Evolutionary conservation across 2,329 filamentous ascomycete species (phyloP), one percentile per base, ranked within the genome.

Genomic region (Chaetoscypha palmicola): DNA sequence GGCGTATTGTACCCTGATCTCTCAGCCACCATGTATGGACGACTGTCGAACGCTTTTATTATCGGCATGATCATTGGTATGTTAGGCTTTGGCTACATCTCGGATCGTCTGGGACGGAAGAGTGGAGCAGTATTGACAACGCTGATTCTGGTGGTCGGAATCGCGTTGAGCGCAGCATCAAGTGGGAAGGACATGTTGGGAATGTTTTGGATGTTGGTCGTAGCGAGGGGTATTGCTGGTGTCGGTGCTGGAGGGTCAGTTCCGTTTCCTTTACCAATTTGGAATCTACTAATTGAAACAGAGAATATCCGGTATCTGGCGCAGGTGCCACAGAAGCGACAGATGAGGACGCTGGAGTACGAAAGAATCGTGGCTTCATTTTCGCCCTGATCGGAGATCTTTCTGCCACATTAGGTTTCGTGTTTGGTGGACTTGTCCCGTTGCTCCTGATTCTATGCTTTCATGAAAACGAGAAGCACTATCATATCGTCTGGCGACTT

Each of bases 1-100:
- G 62, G 59, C 2, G 47, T 64, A 38, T 51, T 71, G 8, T 71
- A 71, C 52, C 66, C 68, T 2, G 62, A 71, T 3, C 50, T 70
- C 19, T 69, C 69, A 16, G 60, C 57, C 9, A 53, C 62, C 9
- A 70, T 74, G 54, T 71, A 72, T 54, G 65, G 68, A 2, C 65
- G 73, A 4, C 67, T 79, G 3, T 72, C 70, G 31, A 77, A 79
- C 51, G 68, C 74, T 2, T 74, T 72, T 48, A 63, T 77, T 4
- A 68, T 77, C 39, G 76, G 75, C 36, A 70, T 73, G 59, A 74
- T 76, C 43, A 60, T 76, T 39, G 74, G 74, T 39, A 78, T 77
- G 68, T 58, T 77, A 5, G 61, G 68, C 50, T 76, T 77, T 46
- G 72, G 73, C 5, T 59, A 68, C 8, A 54, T 71, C 5, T 70